Base-by-base conservation (phyloP, 805 yeast species). In the Lipomyces spencermartinsiae region DNA sequence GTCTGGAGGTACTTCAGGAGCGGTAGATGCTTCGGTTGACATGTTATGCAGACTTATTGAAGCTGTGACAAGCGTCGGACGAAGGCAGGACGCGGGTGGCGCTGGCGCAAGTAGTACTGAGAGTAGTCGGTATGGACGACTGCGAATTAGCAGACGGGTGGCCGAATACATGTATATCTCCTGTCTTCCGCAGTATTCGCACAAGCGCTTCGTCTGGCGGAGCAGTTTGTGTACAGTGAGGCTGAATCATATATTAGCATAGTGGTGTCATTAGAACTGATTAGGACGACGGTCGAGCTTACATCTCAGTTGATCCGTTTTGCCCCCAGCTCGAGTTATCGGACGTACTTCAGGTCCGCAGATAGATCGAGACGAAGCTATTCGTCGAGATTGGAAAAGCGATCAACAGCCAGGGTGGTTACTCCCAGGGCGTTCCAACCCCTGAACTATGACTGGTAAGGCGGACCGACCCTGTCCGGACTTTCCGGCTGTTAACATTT, bases 1-100 rank as follows among this genome's bases (percentile, higher is more conserved):
- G 57, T 63, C 62, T 31, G 64, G 62, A 9, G 61, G 29, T n/a
- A 3, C 7, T 7, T 43, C 49, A n/a, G 22, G 49, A n/a, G 22
- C 49, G n/a, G 49, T 8, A 43, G 49, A 16, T 3, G 49, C 49
- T n/a, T 43, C 49, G 49, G 49, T 43, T n/a, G 49, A 43, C 49
- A 43, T 43, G 25, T 43, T 43, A 19, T 43, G 7, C 25, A 4
- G 9, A n/a, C 16, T 1, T 43, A n/a, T 14, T 8, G 19, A 12
- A 12, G 10, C 22, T 43, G n/a, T 19, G 10, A 16, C 4, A 19
- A 16, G 2, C n/a, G 16, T 43, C 10, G 22, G 49, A 4, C 10
- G 3, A 1, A 2, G 29, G 2, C 22, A 16, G 22, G 22, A 43
- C 49, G 8, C 22, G n/a, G 19, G 49, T 43, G 8, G 49, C 22